Evolutionary conservation across 2,329 filamentous ascomycete genomes (phyloP).

Genomic region (Aphanocladium album): DNA sequence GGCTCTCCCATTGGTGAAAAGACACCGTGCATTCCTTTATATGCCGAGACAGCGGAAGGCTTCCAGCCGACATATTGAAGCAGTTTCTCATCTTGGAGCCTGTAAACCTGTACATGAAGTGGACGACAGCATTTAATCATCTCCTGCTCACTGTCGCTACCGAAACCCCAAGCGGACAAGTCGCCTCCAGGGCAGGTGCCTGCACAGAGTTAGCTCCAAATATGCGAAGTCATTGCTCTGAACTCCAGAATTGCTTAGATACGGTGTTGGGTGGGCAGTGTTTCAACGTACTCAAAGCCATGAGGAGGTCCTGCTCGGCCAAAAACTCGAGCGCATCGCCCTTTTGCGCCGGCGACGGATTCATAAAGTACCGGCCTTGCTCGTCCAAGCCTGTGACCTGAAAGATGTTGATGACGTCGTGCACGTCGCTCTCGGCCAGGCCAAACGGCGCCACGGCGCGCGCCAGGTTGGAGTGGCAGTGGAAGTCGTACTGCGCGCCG

Average conservation of each 20-base stretch:
- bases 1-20: constrained; percentile 21
- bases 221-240: too few species aligned
- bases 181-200: constrained; percentile 76
- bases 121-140: constrained; percentile 69
- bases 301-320: constrained; percentile 70
- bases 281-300: constrained; percentile 47
- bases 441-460: constrained; percentile 66
- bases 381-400: constrained; percentile 75
- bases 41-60: constrained; percentile 53
- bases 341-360: constrained; percentile 48
- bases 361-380: constrained; percentile 73
- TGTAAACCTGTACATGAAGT: constrained; percentile 68
- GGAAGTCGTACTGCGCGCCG: constrained; percentile 69
- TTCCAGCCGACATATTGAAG: constrained; percentile 56
- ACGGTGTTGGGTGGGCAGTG: too few species aligned
- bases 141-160: constrained; percentile 59
- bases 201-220: constrained; percentile 20
- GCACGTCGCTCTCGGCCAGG: constrained; percentile 67
- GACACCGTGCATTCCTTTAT: constrained; percentile 63
- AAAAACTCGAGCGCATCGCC: constrained; percentile 70
- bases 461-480: constrained; percentile 78
- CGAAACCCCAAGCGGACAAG: constrained; percentile 76
- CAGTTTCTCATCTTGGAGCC: constrained; percentile 48
- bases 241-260: too few species aligned
- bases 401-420: constrained; percentile 83